These are phyloP conservation scores for Styphnolobium japonicum DNA, from an alignment of 306 rosid species.

Conservation along the genomic window DNA sequence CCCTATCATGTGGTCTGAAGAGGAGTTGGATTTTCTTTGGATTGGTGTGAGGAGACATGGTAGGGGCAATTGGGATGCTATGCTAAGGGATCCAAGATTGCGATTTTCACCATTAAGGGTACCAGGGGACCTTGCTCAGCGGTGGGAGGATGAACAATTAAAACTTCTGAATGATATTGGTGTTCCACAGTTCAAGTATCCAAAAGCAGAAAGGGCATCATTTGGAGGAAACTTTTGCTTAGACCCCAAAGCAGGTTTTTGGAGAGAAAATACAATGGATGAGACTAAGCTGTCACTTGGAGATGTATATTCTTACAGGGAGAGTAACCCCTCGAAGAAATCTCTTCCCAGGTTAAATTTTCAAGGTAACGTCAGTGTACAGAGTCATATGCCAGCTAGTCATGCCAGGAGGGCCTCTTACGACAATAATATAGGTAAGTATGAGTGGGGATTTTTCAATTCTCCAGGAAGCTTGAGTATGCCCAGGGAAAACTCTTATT, in stretches of 20 bases:
- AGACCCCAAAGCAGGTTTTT: constrained; percentile 31
- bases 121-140: constrained; percentile 61
- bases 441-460: constrained; percentile 28
- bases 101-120: constrained; percentile 50
- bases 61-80: constrained; percentile 63
- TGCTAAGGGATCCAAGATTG: constrained; percentile 63
- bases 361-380: constrained; percentile 7
- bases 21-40: constrained; percentile 79
- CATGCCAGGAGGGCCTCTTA: constrained; percentile 29
- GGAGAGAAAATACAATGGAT: constrained; percentile 36
- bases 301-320: constrained; percentile 38
- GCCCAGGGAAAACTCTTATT: constrained; percentile 20
- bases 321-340: constrained; percentile 31
- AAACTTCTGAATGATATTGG: constrained; percentile 40
- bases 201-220: constrained; percentile 27
- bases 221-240: constrained; percentile 26
- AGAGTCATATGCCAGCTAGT: constrained; percentile 26
- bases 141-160: constrained; percentile 63
- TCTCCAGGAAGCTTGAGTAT: constrained; percentile 30
- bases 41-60: constrained; percentile 75
- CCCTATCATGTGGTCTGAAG: constrained; percentile 58
- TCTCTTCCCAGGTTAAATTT: constrained; percentile 28
- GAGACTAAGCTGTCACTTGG: constrained; percentile 41
- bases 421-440: constrained; percentile 28
- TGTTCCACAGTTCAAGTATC: constrained; percentile 40